These are phyloP conservation scores for Mentha longifolia DNA, from an alignment of 257 asterid genomes.

Conservation along the genomic window DNA sequence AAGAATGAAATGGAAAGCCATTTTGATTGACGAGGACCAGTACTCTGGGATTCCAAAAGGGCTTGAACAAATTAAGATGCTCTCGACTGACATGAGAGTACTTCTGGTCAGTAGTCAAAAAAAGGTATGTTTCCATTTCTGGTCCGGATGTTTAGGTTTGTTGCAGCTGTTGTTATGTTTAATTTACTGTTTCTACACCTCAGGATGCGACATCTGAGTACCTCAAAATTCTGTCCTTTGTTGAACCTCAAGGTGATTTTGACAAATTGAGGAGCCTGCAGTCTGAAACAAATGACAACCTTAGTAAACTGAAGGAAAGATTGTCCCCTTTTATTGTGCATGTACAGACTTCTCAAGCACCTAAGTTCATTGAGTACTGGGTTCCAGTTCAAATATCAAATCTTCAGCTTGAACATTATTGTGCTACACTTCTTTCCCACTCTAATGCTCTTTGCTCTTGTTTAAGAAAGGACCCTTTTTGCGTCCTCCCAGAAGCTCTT, in stretches of 20 bases:
- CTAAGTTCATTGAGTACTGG: conserved; percentile 87
- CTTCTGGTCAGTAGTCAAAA: conserved; percentile 56
- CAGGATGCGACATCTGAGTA: conserved; percentile 61
- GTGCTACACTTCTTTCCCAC: conserved; percentile 65
- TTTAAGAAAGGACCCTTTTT: conserved; percentile 45
- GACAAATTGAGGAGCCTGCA: conserved; percentile 47
- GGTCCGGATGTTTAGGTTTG: conserved; percentile 21
- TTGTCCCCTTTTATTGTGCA: conserved; percentile 46
- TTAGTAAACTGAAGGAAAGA: conserved; percentile 50
- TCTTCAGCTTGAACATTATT: conserved; percentile 86
- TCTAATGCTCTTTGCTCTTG: conserved; percentile 54
- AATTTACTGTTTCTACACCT: conserved; percentile 22
- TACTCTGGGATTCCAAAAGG: conserved; percentile 36
- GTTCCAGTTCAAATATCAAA: conserved; percentile 79
- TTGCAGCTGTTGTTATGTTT: conserved; percentile 7
- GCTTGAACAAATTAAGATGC: conserved; percentile 51
- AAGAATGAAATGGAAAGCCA: conserved; percentile 57
- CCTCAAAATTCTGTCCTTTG: conserved; percentile 53
- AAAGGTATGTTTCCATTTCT: conserved; percentile 45
- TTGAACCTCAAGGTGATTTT: conserved; percentile 47
- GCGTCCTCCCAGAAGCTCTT: conserved; percentile 69
- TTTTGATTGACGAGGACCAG: conserved; percentile 63
- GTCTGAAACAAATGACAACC: conserved; percentile 50
- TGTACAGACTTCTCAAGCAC: conserved; percentile 42
- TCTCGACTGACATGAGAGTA: conserved; percentile 48